Percentiles rank a stretch among this genome's conserved stretches.
Evolutionary conservation across 2,329 filamentous ascomycete genomes (phyloP).

Genomic region (Cryphonectria naterciae): DNA sequence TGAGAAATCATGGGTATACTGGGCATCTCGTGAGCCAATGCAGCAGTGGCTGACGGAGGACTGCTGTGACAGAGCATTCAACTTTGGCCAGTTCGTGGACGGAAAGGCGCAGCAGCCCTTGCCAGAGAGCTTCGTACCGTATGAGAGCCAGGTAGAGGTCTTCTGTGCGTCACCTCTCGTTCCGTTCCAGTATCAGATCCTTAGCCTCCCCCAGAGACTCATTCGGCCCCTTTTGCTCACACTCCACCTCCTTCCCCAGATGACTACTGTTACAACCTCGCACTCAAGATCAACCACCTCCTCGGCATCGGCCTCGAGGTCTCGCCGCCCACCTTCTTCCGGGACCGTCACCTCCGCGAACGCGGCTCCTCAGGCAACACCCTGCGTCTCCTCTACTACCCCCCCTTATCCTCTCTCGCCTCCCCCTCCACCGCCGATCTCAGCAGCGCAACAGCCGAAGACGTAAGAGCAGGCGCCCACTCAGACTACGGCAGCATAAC

Average conservation of each 20-base stretch:
- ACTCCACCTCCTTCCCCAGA: slow-evolving; percentile 6
- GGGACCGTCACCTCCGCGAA: slow-evolving; percentile 50
- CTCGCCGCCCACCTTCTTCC: slow-evolving; percentile 58
- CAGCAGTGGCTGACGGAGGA: background rate
- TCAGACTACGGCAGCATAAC: slow-evolving; percentile 80
- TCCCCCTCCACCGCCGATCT: slow-evolving; percentile 38
- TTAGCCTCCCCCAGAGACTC: background rate
- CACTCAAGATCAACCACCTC: slow-evolving; percentile 62
- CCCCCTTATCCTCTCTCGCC: slow-evolving; percentile 49
- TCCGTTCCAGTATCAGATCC: too few relatives aligned
- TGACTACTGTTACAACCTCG: slow-evolving; percentile 28
- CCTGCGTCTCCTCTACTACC: slow-evolving; percentile 76
- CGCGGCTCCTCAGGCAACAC: slow-evolving; percentile 59
- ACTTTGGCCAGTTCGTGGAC: slow-evolving; percentile 77
- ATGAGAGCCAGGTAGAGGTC: slow-evolving; percentile 63
- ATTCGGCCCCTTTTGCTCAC: background rate
- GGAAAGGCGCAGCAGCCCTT: slow-evolving; percentile 77
- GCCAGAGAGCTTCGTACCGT: slow-evolving; percentile 62
- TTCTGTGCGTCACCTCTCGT: slow-evolving; percentile 71
- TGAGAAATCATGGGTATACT: background rate
- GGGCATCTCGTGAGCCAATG: background rate
- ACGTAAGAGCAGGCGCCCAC: slow-evolving; percentile 88
- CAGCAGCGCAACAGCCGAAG: slow-evolving; percentile 48
- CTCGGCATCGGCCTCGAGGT: slow-evolving; percentile 78
- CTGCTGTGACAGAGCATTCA: slow-evolving; percentile 71